phyloP scores from a whole-genome alignment of 208 protist species.

The Leishmania gerbilli region DNA sequence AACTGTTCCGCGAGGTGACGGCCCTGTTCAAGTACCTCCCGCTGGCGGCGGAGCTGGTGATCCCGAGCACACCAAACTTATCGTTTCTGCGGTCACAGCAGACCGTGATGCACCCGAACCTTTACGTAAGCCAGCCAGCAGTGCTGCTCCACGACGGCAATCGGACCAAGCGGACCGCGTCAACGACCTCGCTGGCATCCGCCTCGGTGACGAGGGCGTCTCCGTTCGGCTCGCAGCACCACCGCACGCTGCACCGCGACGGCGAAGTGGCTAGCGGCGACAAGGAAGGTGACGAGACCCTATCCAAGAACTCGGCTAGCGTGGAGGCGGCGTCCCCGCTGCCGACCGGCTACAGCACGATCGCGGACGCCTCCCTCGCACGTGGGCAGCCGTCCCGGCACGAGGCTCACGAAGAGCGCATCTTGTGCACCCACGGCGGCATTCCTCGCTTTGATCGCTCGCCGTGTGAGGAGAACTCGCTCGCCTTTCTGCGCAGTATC shows the following conservation, averaged over 20 bases:
- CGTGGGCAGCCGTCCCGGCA: constrained; percentile 32
- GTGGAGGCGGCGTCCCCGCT: neutral
- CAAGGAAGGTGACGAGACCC: constrained; percentile 1
- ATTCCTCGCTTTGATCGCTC: constrained; percentile 64
- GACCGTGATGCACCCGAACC: constrained; percentile 37
- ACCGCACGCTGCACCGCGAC: neutral
- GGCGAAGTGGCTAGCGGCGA: constrained; percentile 23
- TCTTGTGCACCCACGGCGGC: constrained; percentile 83
- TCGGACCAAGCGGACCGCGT: neutral
- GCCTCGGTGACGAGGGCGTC: neutral
- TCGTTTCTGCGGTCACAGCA: constrained; percentile 34
- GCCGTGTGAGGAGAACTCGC: constrained; percentile 50
- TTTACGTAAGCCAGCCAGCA: constrained; percentile 40
- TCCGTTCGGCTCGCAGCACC: neutral
- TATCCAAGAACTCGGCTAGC: neutral
- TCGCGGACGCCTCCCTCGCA: constrained; percentile 22
- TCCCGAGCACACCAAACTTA: constrained; percentile 49
- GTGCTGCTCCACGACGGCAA: constrained; percentile 24
- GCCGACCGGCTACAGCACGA: constrained; percentile 27
- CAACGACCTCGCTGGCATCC: neutral
- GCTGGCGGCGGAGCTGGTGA: constrained; percentile 62
- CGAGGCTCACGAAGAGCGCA: constrained; percentile 53
- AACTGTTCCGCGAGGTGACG: constrained; percentile 64
- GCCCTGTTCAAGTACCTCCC: constrained; percentile 76
- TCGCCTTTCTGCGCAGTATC: constrained; percentile 46